Base-by-base conservation (phyloP, 805 yeast genomes). In the Monosporozyma yasuniensis region DNA sequence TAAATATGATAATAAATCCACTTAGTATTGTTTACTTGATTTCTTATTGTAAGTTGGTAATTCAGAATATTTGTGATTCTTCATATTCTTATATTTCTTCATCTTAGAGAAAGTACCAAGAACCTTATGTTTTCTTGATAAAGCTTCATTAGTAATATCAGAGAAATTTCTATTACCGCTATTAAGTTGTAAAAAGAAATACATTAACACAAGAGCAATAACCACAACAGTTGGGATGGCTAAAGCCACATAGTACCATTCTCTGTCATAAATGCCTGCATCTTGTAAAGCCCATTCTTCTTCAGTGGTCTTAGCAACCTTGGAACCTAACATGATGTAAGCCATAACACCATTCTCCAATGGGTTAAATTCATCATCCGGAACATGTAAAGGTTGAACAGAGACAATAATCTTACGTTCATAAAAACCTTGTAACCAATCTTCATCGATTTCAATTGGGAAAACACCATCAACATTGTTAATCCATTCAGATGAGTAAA, bases 401-500 rank as follows among this genome's bases (percentile, higher is more conserved):
- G 90, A 73, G 41, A 88, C 67, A 46, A 82, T 71, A 11, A 85
- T 81, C 53, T 76, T 75, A 58, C 77, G 78, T 51, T 71, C 69
- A 56, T 72, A 77, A 55, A 69, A 65, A 3, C 76, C 82, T 37
- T 71, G 72, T 30, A 87, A 68, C 90, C 95, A 87, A 11, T 74
- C 79, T 50, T 77, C 79, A 35, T 75, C 64, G 39, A 87, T 68
- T 37, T 78, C 78, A 41, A 88, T 62, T 3, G 91, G 81, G 55
- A 68, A 78, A 56, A 71, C 76, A 12, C 96, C 96, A 51, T 77
- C 76, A 21, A 70, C 70, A 54, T 75, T 76, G 28, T 72, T 67
- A 8, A 87, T 47, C 96, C 96, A 88, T 6, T 83, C 93, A 7
- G 89, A 74, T 1, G 79, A 67, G 67, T 70, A 84, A 60, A 87